These are phyloP conservation scores for Prunus mira DNA, from an alignment of 306 rosid genomes.

Conservation along the genomic window DNA sequence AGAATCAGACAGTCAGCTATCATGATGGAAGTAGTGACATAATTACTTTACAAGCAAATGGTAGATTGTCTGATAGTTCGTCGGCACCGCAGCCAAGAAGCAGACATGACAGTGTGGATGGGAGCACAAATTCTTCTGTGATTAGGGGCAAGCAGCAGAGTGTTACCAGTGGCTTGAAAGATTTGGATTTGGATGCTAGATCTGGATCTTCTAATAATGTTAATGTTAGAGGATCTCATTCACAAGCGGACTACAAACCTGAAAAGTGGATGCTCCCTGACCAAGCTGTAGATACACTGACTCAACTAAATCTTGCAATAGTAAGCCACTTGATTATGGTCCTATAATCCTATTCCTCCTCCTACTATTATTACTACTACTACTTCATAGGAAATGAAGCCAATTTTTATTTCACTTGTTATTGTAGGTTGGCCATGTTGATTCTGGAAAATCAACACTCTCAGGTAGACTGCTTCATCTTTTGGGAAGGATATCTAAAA, in stretches of 20 bases:
- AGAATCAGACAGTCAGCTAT: slow-evolving; percentile 13
- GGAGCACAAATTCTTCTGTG: slow-evolving; percentile 38
- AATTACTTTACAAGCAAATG: slow-evolving; percentile 30
- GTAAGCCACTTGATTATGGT: slow-evolving; percentile 29
- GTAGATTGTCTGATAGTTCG: slow-evolving; percentile 35
- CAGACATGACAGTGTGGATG: slow-evolving; percentile 30
- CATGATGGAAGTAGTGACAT: slow-evolving; percentile 22
- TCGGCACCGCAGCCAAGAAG: slow-evolving; percentile 43
- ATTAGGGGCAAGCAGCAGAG: slow-evolving; percentile 44
- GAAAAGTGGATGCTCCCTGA: slow-evolving; percentile 96
- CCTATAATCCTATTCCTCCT: background rate
- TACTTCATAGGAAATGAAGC: background rate
- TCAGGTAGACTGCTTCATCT: slow-evolving; percentile 89
- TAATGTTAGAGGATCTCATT: slow-evolving; percentile 32
- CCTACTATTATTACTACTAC: background rate
- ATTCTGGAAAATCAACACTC: slow-evolving; percentile 97
- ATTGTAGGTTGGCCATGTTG: slow-evolving; percentile 96
- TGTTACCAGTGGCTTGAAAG: slow-evolving; percentile 41
- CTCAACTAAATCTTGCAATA: slow-evolving; percentile 93
- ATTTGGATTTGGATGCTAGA: slow-evolving; percentile 40
- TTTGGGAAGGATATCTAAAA: slow-evolving; percentile 75
- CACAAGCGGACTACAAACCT: slow-evolving; percentile 50
- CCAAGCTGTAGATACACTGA: slow-evolving; percentile 60
- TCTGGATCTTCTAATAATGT: slow-evolving; percentile 48
- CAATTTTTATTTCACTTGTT: slow-evolving; percentile 24